Evolutionary conservation across 257 asterid genomes (phyloP).

Genomic region (Solanum pinnatisectum): DNA sequence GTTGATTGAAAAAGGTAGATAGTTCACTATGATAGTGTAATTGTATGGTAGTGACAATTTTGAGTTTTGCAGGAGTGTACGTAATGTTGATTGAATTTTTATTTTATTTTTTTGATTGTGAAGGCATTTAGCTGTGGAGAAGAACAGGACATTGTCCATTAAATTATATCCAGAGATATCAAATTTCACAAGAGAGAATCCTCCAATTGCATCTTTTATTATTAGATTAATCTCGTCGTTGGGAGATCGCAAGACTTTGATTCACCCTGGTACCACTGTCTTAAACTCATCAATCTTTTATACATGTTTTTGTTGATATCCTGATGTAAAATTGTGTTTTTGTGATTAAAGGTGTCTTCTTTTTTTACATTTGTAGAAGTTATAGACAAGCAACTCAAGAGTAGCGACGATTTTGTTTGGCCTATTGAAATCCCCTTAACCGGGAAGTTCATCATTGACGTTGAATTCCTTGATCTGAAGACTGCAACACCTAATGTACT

Average conservation of each 20-base stretch:
- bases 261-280: constrained; percentile 61
- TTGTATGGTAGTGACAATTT: not conserved
- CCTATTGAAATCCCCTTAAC: constrained; percentile 59
- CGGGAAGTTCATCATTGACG: constrained; percentile 84
- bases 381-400: constrained; percentile 67
- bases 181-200: constrained; percentile 56
- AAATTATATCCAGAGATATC: constrained; percentile 78
- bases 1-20: not conserved
- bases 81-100: not conserved
- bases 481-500: constrained; percentile 55
- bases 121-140: constrained; percentile 92
- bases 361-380: constrained; percentile 36
- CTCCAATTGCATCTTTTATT: constrained; percentile 78
- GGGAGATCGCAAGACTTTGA: constrained; percentile 68
- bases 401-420: constrained; percentile 83
- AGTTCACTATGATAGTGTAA: not conserved
- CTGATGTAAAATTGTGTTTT: not conserved
- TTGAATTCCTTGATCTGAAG: constrained; percentile 90
- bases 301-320: not conserved
- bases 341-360: not conserved
- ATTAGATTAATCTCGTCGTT: constrained; percentile 63
- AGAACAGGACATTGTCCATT: constrained; percentile 54
- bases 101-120: not conserved
- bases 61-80: not conserved
- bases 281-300: not conserved